Base-by-base conservation (phyloP, 2,329 filamentous ascomycete genomes). In the Talaromyces sp. region DNA sequence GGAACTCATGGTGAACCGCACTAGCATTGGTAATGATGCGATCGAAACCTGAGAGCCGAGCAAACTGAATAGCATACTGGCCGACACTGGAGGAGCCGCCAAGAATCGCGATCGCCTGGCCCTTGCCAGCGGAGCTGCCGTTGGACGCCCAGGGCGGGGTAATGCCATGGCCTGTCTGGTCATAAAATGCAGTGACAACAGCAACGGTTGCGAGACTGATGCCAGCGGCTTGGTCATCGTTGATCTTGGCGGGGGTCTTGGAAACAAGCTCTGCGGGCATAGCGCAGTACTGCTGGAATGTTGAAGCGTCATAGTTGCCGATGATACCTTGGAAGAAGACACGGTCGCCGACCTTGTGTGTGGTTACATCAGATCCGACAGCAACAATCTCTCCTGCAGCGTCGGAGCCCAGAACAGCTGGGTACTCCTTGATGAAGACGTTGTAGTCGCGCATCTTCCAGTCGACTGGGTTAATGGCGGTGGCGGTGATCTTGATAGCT, bases 221-320 rank as follows among this genome's bases (percentile, higher is more conserved):
- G 1, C 67, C 67, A 10, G 58, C 55, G 5, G 64, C 68, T 35
- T 73, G 45, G 6, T 72, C 60, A 35, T 70, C 62, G 29, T 42
- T 67, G 47, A 69, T 67, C 24, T 30, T 65, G 16, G 36, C 46
- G 4, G 71, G 71, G 0, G 69, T 73, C 55, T 68, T 68, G 10
- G 55, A 62, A 1, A 73, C 61, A 1, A 74, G 63, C 8, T 53
- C 61, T 0, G 68, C 67, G 2, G 67, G 68, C 59, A 73, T 71
- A 32, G 66, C 65, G 57, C 61, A 66, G 58, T 73, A 74, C 40
- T 72, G 66, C 55, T 75, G 72, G 58, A 74, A 74, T 1, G 71
- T 71, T 2, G 58, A 64, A 1, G 58, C 57, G 40, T 70, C 57
- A 24, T 64, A 63, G 19, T 66, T 64, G 20, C 59, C 63, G 4